Evolutionary conservation across 345 rosid genomes (phyloP).

Genomic region (Stellera chamaejasme): DNA sequence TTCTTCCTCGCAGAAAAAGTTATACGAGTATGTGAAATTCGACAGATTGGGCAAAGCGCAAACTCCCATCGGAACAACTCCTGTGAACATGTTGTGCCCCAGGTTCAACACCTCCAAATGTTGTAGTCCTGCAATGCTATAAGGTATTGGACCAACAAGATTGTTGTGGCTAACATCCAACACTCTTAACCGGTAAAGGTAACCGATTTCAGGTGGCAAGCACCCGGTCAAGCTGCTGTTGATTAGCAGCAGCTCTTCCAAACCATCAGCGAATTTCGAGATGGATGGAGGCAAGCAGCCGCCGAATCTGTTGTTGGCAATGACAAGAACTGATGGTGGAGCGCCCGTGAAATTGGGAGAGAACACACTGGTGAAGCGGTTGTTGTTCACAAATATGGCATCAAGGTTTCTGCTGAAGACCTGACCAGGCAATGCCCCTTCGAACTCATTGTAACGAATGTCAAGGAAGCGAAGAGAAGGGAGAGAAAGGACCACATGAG

Average conservation of each 20-base stretch:
- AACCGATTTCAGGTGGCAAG: constrained; percentile 80
- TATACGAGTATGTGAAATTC: constrained; percentile 64
- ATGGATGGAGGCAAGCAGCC: constrained; percentile 83
- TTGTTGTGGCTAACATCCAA: constrained; percentile 73
- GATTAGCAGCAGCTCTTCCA: constrained; percentile 67
- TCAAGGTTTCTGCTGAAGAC: constrained; percentile 59
- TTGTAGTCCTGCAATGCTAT: constrained; percentile 68
- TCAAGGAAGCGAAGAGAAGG: constrained; percentile 56
- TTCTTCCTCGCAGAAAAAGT: constrained; percentile 80
- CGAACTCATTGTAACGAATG: constrained; percentile 81
- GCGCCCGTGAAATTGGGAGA: constrained; percentile 28
- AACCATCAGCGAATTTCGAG: constrained; percentile 45
- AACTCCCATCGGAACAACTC: constrained; percentile 54
- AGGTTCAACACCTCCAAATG: constrained; percentile 65
- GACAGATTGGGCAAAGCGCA: constrained; percentile 57
- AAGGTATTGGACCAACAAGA: constrained; percentile 74
- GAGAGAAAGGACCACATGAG: constrained; percentile 53
- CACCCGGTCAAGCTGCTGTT: constrained; percentile 77
- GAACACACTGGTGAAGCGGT: constrained; percentile 44
- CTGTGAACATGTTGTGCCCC: constrained; percentile 66
- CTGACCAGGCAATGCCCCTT: constrained; percentile 65
- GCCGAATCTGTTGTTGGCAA: constrained; percentile 72
- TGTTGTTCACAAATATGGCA: constrained; percentile 79
- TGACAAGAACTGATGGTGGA: constrained; percentile 60
- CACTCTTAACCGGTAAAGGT: constrained; percentile 62